A percentile compares a stretch with the other conserved stretches of the same genome.
These are phyloP conservation scores for Monosporozyma siamensis DNA, from an alignment of 805 yeast species.

Conservation along the genomic window DNA sequence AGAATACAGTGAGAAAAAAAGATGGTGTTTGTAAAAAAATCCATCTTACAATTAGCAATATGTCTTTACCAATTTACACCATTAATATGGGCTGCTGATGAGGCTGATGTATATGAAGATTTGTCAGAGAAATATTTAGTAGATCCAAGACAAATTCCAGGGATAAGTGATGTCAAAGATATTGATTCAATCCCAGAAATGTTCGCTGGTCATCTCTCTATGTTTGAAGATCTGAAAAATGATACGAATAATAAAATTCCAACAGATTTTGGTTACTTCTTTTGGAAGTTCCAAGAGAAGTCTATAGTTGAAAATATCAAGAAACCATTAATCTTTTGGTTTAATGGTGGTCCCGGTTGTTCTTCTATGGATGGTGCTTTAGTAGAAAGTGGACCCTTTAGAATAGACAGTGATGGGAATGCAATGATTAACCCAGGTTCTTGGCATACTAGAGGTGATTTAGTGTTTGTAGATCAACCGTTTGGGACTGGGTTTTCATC, in stretches of 20 bases:
- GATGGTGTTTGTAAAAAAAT: not conserved
- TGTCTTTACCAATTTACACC: not conserved
- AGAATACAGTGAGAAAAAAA: not conserved
- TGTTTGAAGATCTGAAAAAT: constrained; percentile 19
- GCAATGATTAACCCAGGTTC: constrained; percentile 58
- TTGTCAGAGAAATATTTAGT: constrained; percentile 10
- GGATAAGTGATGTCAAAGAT: constrained; percentile 16
- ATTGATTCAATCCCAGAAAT: constrained; percentile 29
- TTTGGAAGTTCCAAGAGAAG: constrained; percentile 52
- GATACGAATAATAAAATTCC: constrained; percentile 20
- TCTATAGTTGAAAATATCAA: constrained; percentile 12
- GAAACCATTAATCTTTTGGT: constrained; percentile 61
- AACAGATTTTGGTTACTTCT: constrained; percentile 39
- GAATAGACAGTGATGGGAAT: constrained; percentile 41
- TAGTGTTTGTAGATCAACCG: constrained; percentile 89
- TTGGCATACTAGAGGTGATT: constrained; percentile 73
- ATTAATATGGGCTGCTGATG: not conserved
- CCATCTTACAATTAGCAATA: not conserved
- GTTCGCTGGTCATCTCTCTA: constrained; percentile 59
- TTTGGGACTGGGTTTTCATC: constrained; percentile 86
- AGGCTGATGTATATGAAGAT: not conserved
- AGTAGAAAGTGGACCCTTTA: constrained; percentile 84
- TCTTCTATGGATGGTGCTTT: constrained; percentile 96
- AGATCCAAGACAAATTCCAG: constrained; percentile 23
- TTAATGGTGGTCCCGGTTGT: constrained; percentile 98